Base-by-base conservation (phyloP, 495 filamentous ascomycete species). In the Viridothelium virens region DNA sequence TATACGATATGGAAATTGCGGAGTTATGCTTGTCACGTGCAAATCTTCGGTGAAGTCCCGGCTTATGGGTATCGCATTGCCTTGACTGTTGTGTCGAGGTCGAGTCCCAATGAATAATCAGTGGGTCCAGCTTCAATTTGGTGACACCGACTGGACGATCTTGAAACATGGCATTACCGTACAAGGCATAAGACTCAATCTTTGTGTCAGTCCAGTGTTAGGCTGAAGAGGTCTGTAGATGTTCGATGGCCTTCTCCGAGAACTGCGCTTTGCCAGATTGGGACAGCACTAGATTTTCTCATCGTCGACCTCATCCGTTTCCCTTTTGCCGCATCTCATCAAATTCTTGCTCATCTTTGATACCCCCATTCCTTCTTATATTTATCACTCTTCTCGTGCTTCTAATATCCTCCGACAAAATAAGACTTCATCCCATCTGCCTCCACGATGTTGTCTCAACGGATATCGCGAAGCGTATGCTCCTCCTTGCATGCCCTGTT, bases 391-490 rank as follows among this genome's bases (percentile, higher is more conserved):
- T 53, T 67, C 31, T 37, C 61, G 34, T 33, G 47, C 50, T 71
- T 68, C 70, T 71, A 71, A 68, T 71, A 68, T 75, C 47, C 31
- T 34, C 16, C 59, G 53, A 46, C 71, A n/a, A 64, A 37, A 69
- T 64, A 59, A 62, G 47, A 50, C 46, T 4, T 68, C 61, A 65
- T 65, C 50, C 39, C 36, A 1, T 44, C n/a, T 46, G 10, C 67
- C 48, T 33, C 50, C 80, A 85, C 69, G 65, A 89, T 90, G 87
- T 76, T 89, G 77, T 79, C 87, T 63, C 76, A 85, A 73, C 81
- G 85, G 72, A 77, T 90, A 68, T 79, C 85, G 67, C 80, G 86
- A 75, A 87, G 84, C 79, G 91, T 96, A 87, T 82, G 87, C 85
- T 77, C 74, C 75, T 75, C 70, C 69, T 64, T 66, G 69, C 56